Evolutionary conservation across 148 eudicot species (phyloP).

Genomic region (Amaranthus hypochondriacus): DNA sequence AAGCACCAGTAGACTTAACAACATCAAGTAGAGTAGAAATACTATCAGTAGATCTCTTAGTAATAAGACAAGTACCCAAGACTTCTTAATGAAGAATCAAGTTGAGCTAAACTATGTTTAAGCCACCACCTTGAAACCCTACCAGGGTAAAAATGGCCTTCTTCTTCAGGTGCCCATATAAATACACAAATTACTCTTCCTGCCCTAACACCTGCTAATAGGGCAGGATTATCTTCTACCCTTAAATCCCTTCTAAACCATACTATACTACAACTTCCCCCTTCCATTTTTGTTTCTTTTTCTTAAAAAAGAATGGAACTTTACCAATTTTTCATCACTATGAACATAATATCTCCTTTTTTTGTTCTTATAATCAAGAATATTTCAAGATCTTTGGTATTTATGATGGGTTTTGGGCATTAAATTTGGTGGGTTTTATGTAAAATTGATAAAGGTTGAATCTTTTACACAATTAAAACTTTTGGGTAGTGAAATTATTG

Average conservation of each 20-base stretch:
- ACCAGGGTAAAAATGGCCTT: conserved; percentile 84
- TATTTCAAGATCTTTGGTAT: neutral
- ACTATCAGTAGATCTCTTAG: conserved; percentile 85
- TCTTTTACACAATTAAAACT: neutral
- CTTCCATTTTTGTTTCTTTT: conserved; percentile 31
- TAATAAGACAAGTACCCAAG: conserved; percentile 81
- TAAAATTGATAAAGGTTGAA: neutral
- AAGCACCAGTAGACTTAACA: conserved; percentile 74
- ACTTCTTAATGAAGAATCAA: conserved; percentile 75
- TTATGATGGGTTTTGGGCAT: conserved; percentile 9
- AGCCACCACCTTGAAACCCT: conserved; percentile 99
- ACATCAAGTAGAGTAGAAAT: conserved; percentile 74
- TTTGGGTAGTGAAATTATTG: conserved; percentile 1
- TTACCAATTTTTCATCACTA: neutral
- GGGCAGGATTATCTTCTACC: conserved; percentile 92
- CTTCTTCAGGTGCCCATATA: conserved; percentile 99
- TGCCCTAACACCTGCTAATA: conserved; percentile 77
- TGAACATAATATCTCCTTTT: conserved; percentile 2
- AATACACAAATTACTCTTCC: conserved; percentile 71
- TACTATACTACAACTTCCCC: conserved; percentile 72
- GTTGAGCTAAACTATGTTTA: conserved; percentile 76
- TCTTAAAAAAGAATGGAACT: neutral
- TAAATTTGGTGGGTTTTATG: conserved; percentile 2
- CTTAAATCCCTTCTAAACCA: conserved; percentile 99
- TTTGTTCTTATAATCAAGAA: neutral